Conservation (phyloP, 495 filamentous ascomycete genomes). For the Aspergillus saccharolyticus region DNA sequence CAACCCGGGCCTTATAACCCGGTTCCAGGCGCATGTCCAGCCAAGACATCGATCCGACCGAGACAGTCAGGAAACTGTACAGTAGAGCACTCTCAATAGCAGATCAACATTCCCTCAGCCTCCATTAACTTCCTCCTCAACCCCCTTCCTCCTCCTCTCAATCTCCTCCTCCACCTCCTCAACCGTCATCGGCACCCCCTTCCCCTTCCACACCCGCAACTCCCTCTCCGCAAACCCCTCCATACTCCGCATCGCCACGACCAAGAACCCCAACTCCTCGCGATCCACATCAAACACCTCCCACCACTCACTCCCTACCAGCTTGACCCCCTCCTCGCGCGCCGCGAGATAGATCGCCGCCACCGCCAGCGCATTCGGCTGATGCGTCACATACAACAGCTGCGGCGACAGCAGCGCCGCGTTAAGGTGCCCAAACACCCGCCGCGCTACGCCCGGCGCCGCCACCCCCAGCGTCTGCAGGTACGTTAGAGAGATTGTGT, state of each 20-base stretch:
- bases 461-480: constrained; percentile 74
- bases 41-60: neutral
- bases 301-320: constrained; percentile 89
- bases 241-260: constrained; percentile 78
- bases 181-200: constrained; percentile 38
- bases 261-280: constrained; percentile 90
- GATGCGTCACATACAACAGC: constrained; percentile 84
- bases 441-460: constrained; percentile 48
- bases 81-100: no score
- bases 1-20: neutral
- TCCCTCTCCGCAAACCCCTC: constrained; percentile 62
- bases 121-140: constrained; percentile 36
- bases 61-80: neutral
- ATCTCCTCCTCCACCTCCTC: constrained; percentile 58
- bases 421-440: constrained; percentile 74
- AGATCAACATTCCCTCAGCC: no score
- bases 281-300: constrained; percentile 97
- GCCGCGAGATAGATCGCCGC: constrained; percentile 86
- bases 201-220: constrained; percentile 41
- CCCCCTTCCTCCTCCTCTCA: constrained; percentile 52
- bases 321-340: constrained; percentile 67
- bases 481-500: constrained; percentile 87
- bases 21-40: neutral
- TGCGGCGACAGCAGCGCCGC: constrained; percentile 80
- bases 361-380: constrained; percentile 78